These are phyloP conservation scores for Pontederia crassipes DNA, from an alignment of 176 grass and related monocot genomes.

Conservation along the genomic window DNA sequence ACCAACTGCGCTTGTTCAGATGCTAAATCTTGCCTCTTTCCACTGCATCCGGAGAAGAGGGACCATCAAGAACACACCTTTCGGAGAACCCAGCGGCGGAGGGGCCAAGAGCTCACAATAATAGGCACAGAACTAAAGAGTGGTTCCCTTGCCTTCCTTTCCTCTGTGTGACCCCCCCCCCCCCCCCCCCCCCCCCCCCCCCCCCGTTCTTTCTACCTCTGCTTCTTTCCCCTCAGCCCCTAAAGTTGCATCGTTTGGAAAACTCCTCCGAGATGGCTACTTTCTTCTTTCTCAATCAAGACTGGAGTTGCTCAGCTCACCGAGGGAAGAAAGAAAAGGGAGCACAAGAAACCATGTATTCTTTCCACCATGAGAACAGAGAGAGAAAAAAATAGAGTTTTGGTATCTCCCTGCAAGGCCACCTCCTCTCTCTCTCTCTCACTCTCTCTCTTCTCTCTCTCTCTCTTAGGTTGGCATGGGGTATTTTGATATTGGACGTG, in stretches of 20 bases:
- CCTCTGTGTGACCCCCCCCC: conserved; percentile 1
- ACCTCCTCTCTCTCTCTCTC: neutral
- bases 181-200: no score
- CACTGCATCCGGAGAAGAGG: conserved; percentile 7
- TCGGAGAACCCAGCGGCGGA: conserved; percentile 27
- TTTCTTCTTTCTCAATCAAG: conserved; percentile 16
- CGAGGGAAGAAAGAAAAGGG: neutral
- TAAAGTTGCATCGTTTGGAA: conserved; percentile 1
- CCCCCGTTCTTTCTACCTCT: neutral
- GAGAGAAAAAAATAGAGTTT: neutral
- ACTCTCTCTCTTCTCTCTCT: neutral
- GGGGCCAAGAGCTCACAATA: conserved; percentile 12
- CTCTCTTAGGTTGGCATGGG: neutral
- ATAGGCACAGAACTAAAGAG: conserved; percentile 16
- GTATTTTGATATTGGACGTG: conserved; percentile 7
- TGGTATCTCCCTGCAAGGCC: neutral
- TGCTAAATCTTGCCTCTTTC: neutral
- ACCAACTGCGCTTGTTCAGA: neutral
- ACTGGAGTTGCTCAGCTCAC: neutral
- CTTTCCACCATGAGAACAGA: neutral
- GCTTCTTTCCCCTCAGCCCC: neutral
- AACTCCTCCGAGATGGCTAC: neutral
- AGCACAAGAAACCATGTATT: neutral
- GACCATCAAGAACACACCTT: conserved; percentile 26
- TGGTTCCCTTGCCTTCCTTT: conserved; percentile 16